phyloP scores from a whole-genome alignment of 2,329 filamentous ascomycete species.

The Fusarium sp. region DNA sequence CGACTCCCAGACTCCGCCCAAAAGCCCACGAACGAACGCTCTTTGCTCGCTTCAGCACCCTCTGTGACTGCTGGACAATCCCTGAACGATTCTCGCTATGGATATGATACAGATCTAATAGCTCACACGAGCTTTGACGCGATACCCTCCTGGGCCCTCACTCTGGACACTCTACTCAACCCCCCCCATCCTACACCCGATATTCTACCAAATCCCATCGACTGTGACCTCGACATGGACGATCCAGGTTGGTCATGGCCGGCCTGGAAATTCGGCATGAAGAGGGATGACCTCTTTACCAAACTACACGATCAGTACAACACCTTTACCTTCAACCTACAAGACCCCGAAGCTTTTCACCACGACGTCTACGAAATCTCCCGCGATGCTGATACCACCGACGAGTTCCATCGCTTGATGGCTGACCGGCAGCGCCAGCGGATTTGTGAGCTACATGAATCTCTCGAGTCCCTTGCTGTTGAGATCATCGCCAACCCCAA shows the following conservation, averaged over 20 bases:
- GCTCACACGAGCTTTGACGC: conserved; percentile 44
- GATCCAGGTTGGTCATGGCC: conserved; percentile 67
- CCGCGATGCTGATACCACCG: conserved; percentile 59
- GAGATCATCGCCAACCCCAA: conserved; percentile 71
- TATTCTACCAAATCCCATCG: conserved; percentile 27
- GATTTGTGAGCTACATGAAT: conserved; percentile 66
- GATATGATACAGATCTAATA: conserved; percentile 43
- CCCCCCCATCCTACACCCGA: conserved; percentile 26
- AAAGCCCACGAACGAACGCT: conserved; percentile 23
- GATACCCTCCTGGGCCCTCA: conserved; percentile 37
- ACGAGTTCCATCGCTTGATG: conserved; percentile 67
- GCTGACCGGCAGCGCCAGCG: conserved; percentile 66
- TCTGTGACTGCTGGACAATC: conserved; percentile 38
- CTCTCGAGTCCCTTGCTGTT: conserved; percentile 67
- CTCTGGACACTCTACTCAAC: conserved; percentile 32
- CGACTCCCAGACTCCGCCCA: conserved; percentile 23
- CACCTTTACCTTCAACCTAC: conserved; percentile 66
- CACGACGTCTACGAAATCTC: conserved; percentile 72
- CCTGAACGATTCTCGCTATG: conserved; percentile 35
- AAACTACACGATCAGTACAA: conserved; percentile 71
- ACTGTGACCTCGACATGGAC: conserved; percentile 69
- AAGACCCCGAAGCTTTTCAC: conserved; percentile 71
- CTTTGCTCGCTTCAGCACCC: conserved; percentile 36
- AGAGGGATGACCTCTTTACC: conserved; percentile 68
- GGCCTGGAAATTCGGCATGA: conserved; percentile 73